These are phyloP conservation scores for Neopestalotiopsis sp. DNA, from an alignment of 2,329 filamentous ascomycete species.

Conservation along the genomic window DNA sequence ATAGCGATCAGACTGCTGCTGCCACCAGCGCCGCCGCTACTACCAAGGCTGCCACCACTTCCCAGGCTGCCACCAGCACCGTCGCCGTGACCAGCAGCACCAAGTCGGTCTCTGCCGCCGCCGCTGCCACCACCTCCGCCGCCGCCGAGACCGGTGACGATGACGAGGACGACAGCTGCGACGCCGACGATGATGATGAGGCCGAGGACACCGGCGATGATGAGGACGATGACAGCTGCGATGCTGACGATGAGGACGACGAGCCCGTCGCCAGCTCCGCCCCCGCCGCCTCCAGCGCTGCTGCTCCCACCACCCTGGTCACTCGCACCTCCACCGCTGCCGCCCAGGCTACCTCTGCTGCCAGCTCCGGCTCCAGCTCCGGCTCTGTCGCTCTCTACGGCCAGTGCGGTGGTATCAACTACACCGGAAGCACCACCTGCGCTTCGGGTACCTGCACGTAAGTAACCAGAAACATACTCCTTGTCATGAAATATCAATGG, in stretches of 20 bases:
- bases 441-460: conserved; percentile 20
- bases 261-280: conserved; percentile 7
- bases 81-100: not conserved
- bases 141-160: conserved; percentile 7
- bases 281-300: conserved; percentile 20
- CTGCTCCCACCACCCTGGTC: conserved; percentile 21
- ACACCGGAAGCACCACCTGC: conserved; percentile 19
- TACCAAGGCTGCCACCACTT: conserved; percentile 3
- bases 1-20: not conserved
- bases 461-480: not conserved
- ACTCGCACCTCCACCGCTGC: conserved; percentile 17
- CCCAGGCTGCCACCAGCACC: not conserved
- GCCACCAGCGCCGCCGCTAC: conserved; percentile 9
- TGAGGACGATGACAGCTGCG: conserved; percentile 17
- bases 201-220: conserved; percentile 13
- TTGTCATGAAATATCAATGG: too few species aligned
- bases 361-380: conserved; percentile 9
- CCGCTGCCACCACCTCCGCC: not conserved
- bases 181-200: conserved; percentile 27
- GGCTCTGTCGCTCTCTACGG: conserved; percentile 20
- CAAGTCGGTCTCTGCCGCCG: not conserved
- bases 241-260: conserved; percentile 27
- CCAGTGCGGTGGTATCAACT: conserved; percentile 21
- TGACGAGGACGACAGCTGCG: conserved; percentile 17
- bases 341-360: conserved; percentile 9